A percentile compares a stretch with the other conserved stretches of the same genome.
Conservation (phyloP, 1,284 basidiomycete species). For the Pseudozyma sp. region DNA sequence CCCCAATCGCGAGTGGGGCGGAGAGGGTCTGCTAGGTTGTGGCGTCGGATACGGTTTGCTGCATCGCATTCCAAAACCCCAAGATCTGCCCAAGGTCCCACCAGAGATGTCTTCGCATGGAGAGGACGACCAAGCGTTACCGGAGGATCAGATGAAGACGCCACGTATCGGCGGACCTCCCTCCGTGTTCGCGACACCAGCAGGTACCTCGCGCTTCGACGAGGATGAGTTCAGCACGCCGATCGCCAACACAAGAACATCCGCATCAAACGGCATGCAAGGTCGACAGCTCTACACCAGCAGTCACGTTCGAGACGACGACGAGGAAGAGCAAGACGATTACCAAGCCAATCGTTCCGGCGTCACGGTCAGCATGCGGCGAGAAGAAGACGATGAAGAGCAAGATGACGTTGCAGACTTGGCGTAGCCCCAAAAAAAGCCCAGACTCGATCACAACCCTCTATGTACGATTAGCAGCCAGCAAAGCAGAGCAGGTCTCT, state of each 20-base stretch:
- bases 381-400: conserved; percentile 53
- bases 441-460: neutral
- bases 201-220: conserved; percentile 14
- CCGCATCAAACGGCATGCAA: conserved; percentile 1
- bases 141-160: conserved; percentile 37
- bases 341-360: conserved; percentile 48
- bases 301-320: conserved; percentile 38
- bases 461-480: conserved; percentile 1
- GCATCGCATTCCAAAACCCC: conserved; percentile 61
- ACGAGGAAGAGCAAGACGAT: conserved; percentile 50
- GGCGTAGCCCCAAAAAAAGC: conserved; percentile 4
- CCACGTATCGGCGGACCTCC: conserved; percentile 35
- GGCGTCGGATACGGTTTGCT: conserved; percentile 65
- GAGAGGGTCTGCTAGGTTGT: conserved; percentile 64
- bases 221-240: conserved; percentile 37
- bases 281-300: conserved; percentile 20
- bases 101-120: conserved; percentile 29
- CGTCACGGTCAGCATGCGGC: conserved; percentile 54
- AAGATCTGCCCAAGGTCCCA: conserved; percentile 47
- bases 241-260: conserved; percentile 17
- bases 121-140: conserved; percentile 12
- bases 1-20: conserved; percentile 63
- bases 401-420: conserved; percentile 11
- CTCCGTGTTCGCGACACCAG: conserved; percentile 22
- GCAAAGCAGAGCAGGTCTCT: conserved; percentile 1